phyloP scores from a whole-genome alignment of 1,139 yeast genomes.

The Pichia sp. region DNA sequence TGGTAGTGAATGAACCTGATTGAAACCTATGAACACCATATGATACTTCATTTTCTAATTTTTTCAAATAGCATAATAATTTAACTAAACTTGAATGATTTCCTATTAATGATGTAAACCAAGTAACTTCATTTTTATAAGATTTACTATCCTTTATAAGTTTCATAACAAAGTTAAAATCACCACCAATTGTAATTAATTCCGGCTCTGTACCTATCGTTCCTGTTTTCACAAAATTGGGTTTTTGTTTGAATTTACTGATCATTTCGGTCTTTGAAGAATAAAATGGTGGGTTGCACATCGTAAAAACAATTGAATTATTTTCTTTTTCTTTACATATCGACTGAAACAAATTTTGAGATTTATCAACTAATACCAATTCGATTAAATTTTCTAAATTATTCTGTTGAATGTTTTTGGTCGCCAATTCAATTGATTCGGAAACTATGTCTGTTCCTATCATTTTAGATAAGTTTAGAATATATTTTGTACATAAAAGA shows the following conservation, averaged over 20 bases:
- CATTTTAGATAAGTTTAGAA: slow-evolving; percentile 9
- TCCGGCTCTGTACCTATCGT: slow-evolving; percentile 23
- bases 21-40: slow-evolving; percentile 31
- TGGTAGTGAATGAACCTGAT: slow-evolving; percentile 29
- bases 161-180: slow-evolving; percentile 31
- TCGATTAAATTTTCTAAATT: slow-evolving; percentile 13
- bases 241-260: slow-evolving; percentile 10
- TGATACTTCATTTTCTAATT: slow-evolving; percentile 19
- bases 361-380: slow-evolving; percentile 6
- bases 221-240: slow-evolving; percentile 10
- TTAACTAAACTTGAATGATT: slow-evolving; percentile 28
- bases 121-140: slow-evolving; percentile 16
- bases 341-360: slow-evolving; percentile 11
- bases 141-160: slow-evolving; percentile 31
- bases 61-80: slow-evolving; percentile 15
- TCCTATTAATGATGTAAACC: slow-evolving; percentile 38
- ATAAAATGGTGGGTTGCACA: slow-evolving; percentile 46
- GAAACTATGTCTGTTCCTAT: slow-evolving; percentile 36
- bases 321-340: not conserved
- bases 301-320: slow-evolving; percentile 24
- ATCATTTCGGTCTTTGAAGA: slow-evolving; percentile 29
- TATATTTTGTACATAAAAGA: slow-evolving; percentile 27
- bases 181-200: slow-evolving; percentile 38
- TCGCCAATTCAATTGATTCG: slow-evolving; percentile 27
- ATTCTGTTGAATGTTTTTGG: slow-evolving; percentile 23